Evolutionary conservation across 1,139 yeast species (phyloP).

Genomic region (Kluyveromyces sp.): DNA sequence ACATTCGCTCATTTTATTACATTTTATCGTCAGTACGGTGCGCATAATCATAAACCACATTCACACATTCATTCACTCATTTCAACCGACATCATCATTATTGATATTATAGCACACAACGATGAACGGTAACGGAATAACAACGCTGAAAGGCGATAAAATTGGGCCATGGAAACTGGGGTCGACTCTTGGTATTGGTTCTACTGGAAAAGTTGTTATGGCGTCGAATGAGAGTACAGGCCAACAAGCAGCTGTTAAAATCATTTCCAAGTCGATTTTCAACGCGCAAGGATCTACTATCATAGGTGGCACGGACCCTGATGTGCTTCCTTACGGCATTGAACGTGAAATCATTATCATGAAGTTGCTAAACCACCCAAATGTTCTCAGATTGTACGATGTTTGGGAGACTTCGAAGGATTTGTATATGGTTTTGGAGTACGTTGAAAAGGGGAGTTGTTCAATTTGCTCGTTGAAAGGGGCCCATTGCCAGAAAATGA

Average conservation of each 20-base stretch:
- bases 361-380: slow-evolving; percentile 86
- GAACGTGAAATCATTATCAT: slow-evolving; percentile 92
- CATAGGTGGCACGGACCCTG: slow-evolving; percentile 40
- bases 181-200: slow-evolving; percentile 87
- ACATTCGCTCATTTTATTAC: not conserved
- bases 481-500: slow-evolving; percentile 86
- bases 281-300: slow-evolving; percentile 24
- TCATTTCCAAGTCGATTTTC: slow-evolving; percentile 79
- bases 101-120: not conserved
- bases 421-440: slow-evolving; percentile 81
- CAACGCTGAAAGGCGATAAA: slow-evolving; percentile 28
- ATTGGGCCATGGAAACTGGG: slow-evolving; percentile 98
- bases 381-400: slow-evolving; percentile 91
- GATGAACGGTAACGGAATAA: slow-evolving; percentile 4
- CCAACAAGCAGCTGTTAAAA: slow-evolving; percentile 91
- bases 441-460: slow-evolving; percentile 93
- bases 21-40: not conserved
- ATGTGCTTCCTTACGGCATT: slow-evolving; percentile 80
- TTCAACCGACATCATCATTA: not conserved
- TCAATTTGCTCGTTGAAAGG: slow-evolving; percentile 80
- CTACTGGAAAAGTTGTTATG: slow-evolving; percentile 87
- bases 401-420: slow-evolving; percentile 98
- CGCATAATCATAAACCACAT: not conserved
- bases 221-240: slow-evolving; percentile 83
- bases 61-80: not conserved